Evolutionary conservation across 257 asterid species (phyloP).

Genomic region (Solanum rostratum): DNA sequence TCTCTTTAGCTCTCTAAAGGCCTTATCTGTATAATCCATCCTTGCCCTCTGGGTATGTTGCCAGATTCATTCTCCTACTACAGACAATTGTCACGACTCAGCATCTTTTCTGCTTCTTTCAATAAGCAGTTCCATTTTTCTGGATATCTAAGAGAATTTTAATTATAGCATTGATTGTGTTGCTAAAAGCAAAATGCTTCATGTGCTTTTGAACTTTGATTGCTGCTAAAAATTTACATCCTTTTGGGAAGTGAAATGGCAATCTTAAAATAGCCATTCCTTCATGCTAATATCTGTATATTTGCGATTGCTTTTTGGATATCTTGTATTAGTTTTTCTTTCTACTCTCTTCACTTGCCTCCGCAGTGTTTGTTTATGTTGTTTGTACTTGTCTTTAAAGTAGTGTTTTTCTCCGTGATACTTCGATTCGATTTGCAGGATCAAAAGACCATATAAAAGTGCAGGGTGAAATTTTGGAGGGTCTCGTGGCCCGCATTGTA

Average conservation of each 20-base stretch:
- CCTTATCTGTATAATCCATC: background rate
- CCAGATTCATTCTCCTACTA: background rate
- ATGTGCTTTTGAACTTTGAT: background rate
- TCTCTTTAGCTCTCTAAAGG: background rate
- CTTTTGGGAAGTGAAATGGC: background rate
- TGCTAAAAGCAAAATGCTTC: background rate
- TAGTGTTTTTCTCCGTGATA: background rate
- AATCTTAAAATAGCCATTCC: background rate
- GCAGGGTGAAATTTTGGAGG: slow-evolving; percentile 99
- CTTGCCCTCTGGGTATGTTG: background rate
- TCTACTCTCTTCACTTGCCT: background rate
- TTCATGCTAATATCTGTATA: background rate
- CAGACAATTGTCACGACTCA: background rate
- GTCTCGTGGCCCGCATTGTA: slow-evolving; percentile 90
- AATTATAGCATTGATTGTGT: background rate
- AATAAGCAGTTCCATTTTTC: background rate
- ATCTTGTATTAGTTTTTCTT: background rate
- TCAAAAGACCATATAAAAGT: slow-evolving; percentile 75
- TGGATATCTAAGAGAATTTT: background rate
- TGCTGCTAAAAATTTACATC: background rate
- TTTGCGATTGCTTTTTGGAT: background rate
- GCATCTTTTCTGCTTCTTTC: background rate
- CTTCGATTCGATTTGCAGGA: slow-evolving; percentile 34
- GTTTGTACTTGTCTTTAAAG: background rate
- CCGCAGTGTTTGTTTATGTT: background rate